phyloP scores from a whole-genome alignment of 441 rosid genomes.

The Erysimum cheiri region DNA sequence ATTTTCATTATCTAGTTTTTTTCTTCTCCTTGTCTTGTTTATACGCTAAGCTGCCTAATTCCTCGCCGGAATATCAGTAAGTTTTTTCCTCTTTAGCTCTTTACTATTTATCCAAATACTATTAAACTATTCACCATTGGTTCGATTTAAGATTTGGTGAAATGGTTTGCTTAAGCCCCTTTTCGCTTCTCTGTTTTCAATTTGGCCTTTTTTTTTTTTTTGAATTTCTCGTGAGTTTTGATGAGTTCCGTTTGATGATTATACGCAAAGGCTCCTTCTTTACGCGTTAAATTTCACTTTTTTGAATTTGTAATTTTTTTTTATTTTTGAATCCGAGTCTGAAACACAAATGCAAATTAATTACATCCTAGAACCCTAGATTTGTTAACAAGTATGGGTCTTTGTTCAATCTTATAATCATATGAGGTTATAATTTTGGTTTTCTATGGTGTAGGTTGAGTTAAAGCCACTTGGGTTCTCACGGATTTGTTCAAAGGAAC shows the following conservation, averaged over 20 bases:
- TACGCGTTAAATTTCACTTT: slow-evolving; percentile 12
- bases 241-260: slow-evolving; percentile 5
- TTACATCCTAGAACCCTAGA: slow-evolving; percentile 13
- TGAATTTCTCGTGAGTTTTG: neutral
- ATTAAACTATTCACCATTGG: slow-evolving; percentile 25
- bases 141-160: slow-evolving; percentile 6
- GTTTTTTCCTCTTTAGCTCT: slow-evolving; percentile 14
- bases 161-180: slow-evolving; percentile 16
- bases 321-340: neutral
- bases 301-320: too few relatives aligned
- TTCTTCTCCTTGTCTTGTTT: slow-evolving; percentile 25
- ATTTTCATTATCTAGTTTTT: neutral
- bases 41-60: slow-evolving; percentile 22
- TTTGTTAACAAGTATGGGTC: slow-evolving; percentile 16
- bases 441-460: slow-evolving; percentile 22
- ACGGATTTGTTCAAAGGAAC: slow-evolving; percentile 25
- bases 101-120: slow-evolving; percentile 17
- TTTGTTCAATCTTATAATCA: neutral
- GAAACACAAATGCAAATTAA: slow-evolving; percentile 21
- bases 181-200: slow-evolving; percentile 12
- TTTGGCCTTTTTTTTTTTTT: neutral
- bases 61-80: slow-evolving; percentile 31
- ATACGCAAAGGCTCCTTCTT: neutral
- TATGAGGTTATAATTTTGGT: slow-evolving; percentile 10
- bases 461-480: slow-evolving; percentile 27